Percentiles rank a stretch among this genome's conserved stretches.
Evolutionary conservation across 371 early-diverging fungal species (phyloP).

Genomic region (Actinomucor elegans): DNA sequence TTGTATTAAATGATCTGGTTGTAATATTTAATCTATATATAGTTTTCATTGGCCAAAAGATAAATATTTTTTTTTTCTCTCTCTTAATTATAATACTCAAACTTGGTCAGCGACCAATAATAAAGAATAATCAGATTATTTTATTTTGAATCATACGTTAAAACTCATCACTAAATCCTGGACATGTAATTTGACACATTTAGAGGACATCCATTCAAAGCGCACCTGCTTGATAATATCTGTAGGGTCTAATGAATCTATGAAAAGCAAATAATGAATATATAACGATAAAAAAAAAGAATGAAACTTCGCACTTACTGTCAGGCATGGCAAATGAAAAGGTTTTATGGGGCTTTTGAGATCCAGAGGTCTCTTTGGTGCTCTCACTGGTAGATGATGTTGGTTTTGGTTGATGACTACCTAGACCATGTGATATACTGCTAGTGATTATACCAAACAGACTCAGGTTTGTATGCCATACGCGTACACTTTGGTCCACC

Average conservation of each 20-base stretch:
- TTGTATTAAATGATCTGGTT: too few relatives aligned
- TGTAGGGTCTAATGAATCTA: constrained; percentile 32
- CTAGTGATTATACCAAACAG: constrained; percentile 73
- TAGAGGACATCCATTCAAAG: constrained; percentile 72
- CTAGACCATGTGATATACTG: constrained; percentile 42
- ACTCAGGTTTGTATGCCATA: constrained; percentile 77
- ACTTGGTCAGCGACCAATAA: too few relatives aligned
- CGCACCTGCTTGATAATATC: constrained; percentile 55
- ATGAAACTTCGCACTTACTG: constrained; percentile 18
- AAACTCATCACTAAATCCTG: constrained; percentile 64
- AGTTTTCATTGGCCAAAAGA: too few relatives aligned
- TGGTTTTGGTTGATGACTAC: constrained; percentile 1
- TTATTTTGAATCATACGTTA: constrained; percentile 38
- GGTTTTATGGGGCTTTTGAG: constrained; percentile 54
- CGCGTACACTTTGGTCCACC: constrained; percentile 67
- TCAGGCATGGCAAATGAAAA: constrained; percentile 71
- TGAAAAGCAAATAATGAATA: constrained; percentile 6
- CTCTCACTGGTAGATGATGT: background rate
- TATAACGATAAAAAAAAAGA: too few relatives aligned
- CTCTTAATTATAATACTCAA: too few relatives aligned
- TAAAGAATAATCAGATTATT: too few relatives aligned
- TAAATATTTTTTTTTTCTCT: too few relatives aligned
- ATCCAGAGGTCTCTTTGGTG: constrained; percentile 23
- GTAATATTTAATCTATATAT: too few relatives aligned
- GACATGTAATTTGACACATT: constrained; percentile 61